phyloP scores from a whole-genome alignment of 331 rosid genomes.

The Spiraea crenata region DNA sequence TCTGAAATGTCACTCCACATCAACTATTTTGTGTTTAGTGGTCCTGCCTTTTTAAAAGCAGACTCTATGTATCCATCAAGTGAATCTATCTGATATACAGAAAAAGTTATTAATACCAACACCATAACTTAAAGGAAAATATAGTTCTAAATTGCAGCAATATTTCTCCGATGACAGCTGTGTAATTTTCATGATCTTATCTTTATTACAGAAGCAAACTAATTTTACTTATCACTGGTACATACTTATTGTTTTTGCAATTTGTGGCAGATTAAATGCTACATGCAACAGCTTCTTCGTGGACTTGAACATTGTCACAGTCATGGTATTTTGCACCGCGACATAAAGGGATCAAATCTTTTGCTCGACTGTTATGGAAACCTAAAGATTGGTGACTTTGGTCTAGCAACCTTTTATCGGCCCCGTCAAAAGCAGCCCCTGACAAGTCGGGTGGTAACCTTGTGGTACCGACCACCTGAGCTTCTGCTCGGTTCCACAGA shows the following conservation, averaged over 20 bases:
- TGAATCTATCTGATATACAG: background rate
- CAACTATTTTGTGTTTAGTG: no score
- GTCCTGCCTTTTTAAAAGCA: no score
- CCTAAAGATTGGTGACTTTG: slow-evolving; percentile 83
- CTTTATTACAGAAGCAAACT: background rate
- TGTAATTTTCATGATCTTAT: background rate
- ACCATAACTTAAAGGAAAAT: background rate
- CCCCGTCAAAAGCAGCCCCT: slow-evolving; percentile 57
- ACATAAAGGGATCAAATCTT: slow-evolving; percentile 88
- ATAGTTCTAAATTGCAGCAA: background rate
- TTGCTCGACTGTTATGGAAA: slow-evolving; percentile 64
- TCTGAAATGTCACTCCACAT: no score
- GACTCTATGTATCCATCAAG: background rate
- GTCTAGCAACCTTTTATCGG: slow-evolving; percentile 63
- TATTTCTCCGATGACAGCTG: background rate
- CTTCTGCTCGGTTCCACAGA: slow-evolving; percentile 80
- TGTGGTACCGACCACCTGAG: slow-evolving; percentile 94
- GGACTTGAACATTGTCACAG: slow-evolving; percentile 89
- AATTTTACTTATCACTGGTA: background rate
- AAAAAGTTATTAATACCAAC: background rate
- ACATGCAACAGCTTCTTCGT: slow-evolving; percentile 72
- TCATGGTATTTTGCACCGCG: slow-evolving; percentile 83
- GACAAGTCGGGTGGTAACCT: slow-evolving; percentile 87
- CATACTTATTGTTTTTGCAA: background rate
- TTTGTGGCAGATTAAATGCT: slow-evolving; percentile 67